These are phyloP conservation scores for Fusarium nelsonii DNA, from an alignment of 2,329 filamentous ascomycete genomes.

Conservation along the genomic window DNA sequence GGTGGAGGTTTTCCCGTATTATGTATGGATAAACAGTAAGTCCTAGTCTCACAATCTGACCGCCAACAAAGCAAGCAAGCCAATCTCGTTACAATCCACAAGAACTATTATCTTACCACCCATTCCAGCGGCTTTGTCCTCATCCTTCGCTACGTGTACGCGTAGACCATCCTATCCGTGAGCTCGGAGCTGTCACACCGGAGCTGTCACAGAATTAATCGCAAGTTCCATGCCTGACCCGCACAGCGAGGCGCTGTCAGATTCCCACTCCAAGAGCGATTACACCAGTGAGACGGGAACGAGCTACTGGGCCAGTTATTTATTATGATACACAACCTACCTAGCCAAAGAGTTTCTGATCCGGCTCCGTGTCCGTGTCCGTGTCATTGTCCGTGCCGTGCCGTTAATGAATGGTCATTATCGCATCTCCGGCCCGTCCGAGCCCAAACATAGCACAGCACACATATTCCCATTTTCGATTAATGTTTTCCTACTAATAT, in stretches of 20 bases:
- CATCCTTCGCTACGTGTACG: constrained; percentile 14
- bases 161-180: background rate
- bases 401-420: background rate
- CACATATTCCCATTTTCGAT: background rate
- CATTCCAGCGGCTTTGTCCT: constrained; percentile 6
- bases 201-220: background rate
- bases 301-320: background rate
- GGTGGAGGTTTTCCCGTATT: background rate
- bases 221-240: background rate
- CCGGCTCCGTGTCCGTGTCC: constrained; percentile 17
- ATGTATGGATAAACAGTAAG: background rate
- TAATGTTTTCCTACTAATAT: background rate
- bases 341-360: background rate
- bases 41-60: background rate
- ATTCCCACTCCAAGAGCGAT: constrained; percentile 2
- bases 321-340: background rate
- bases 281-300: background rate
- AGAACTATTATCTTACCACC: constrained; percentile 30
- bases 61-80: background rate
- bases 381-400: background rate
- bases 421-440: constrained; percentile 1
- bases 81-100: background rate
- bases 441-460: background rate
- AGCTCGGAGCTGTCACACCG: background rate
- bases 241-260: constrained; percentile 6